Percentiles rank a stretch among this genome's conserved stretches.
Evolutionary conservation across 768 basidiomycete genomes (phyloP).

Genomic region (Naematelia encephala): DNA sequence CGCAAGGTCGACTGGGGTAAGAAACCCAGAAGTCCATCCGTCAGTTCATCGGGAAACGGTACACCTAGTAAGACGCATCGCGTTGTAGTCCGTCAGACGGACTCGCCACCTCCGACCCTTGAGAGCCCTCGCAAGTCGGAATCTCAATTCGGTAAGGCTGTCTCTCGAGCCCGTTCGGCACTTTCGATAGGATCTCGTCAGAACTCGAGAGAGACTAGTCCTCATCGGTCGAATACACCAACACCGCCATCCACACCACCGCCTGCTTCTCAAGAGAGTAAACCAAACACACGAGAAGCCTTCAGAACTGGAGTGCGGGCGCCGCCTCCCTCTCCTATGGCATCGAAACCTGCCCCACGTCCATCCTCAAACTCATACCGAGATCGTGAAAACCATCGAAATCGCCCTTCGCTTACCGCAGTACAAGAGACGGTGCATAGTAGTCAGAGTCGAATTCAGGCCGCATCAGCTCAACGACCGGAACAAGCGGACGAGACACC

Average conservation of each 20-base stretch:
- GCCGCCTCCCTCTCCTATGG: background rate
- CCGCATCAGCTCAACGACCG: slow-evolving; percentile 10
- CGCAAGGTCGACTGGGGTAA: slow-evolving; percentile 12
- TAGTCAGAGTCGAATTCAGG: slow-evolving; percentile 10
- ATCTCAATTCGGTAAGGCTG: background rate
- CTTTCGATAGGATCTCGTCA: slow-evolving; percentile 7
- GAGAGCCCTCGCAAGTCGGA: slow-evolving; percentile 7
- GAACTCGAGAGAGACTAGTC: background rate
- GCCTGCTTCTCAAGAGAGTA: background rate
- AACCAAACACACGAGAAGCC: background rate
- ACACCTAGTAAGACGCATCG: background rate
- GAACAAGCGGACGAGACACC: slow-evolving; percentile 10
- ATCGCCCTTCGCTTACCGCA: slow-evolving; percentile 9
- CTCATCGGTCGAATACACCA: background rate
- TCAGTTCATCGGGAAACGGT: background rate
- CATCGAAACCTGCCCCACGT: background rate
- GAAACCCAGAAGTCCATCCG: slow-evolving; percentile 3
- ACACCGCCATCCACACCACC: background rate
- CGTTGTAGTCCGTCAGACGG: background rate
- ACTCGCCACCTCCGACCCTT: slow-evolving; percentile 13
- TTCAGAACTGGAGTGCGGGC: background rate
- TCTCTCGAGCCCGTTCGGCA: background rate
- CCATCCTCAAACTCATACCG: background rate
- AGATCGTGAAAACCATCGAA: background rate
- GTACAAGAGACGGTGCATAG: slow-evolving; percentile 8